phyloP scores from a whole-genome alignment of 345 rosid species.

The Ceriops zippeliana region DNA sequence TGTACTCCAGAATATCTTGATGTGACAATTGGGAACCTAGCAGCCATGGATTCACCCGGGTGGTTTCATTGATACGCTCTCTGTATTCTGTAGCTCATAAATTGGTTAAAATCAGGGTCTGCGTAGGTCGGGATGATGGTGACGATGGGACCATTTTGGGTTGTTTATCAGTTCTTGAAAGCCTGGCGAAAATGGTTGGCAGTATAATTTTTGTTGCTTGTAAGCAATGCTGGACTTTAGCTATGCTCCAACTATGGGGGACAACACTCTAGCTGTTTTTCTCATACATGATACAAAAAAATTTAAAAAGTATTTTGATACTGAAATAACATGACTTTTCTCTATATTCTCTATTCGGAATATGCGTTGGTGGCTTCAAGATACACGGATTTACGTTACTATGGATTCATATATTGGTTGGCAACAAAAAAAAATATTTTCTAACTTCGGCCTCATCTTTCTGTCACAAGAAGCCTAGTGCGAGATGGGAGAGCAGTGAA shows the following conservation, averaged over 20 bases:
- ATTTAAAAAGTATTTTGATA: too few species aligned
- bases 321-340: too few species aligned
- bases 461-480: too few species aligned
- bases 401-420: too few species aligned
- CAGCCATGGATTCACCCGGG: not conserved
- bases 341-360: too few species aligned
- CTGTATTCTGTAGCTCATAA: conserved; percentile 8
- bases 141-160: not conserved
- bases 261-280: not conserved
- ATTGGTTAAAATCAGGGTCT: not conserved
- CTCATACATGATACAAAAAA: not conserved
- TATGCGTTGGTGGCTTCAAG: too few species aligned
- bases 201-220: conserved; percentile 11
- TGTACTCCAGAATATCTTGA: not conserved
- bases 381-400: too few species aligned
- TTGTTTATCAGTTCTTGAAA: conserved; percentile 12
- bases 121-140: conserved; percentile 10
- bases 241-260: not conserved
- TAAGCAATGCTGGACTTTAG: not conserved
- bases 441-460: too few species aligned
- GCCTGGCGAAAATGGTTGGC: conserved; percentile 4
- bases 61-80: not conserved
- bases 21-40: conserved; percentile 2
- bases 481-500: too few species aligned
- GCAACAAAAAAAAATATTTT: too few species aligned